Conservation (phyloP, 2,329 filamentous ascomycete genomes). For the Pseudogymnoascus sp. region DNA sequence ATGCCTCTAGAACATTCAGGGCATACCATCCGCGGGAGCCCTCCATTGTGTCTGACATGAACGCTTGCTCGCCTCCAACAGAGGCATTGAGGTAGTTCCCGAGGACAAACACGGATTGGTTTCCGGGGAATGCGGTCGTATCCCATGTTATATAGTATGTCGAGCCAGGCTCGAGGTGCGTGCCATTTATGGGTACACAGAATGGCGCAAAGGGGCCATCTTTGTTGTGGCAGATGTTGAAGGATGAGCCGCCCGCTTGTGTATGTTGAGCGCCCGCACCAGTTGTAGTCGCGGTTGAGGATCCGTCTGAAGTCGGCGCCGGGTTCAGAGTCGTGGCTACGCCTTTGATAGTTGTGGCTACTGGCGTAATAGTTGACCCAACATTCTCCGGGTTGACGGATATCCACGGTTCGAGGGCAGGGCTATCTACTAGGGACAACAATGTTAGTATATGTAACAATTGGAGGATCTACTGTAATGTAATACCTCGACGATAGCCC, state of each 20-base stretch:
- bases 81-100: slow-evolving; percentile 26
- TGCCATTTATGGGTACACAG: slow-evolving; percentile 26
- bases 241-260: slow-evolving; percentile 23
- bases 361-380: slow-evolving; percentile 23
- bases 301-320: slow-evolving; percentile 18
- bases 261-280: slow-evolving; percentile 13
- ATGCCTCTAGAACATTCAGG: not conserved
- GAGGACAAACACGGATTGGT: slow-evolving; percentile 22
- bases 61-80: slow-evolving; percentile 23
- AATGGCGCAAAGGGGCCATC: slow-evolving; percentile 25
- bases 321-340: slow-evolving; percentile 21
- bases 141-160: slow-evolving; percentile 30
- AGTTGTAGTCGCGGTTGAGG: slow-evolving; percentile 13
- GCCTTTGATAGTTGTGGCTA: slow-evolving; percentile 21
- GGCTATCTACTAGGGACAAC: slow-evolving; percentile 4
- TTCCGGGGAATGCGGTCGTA: slow-evolving; percentile 21
- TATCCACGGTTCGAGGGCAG: slow-evolving; percentile 22
- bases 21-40: slow-evolving; percentile 2
- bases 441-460: not conserved
- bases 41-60: slow-evolving; percentile 18
- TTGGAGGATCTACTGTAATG: not conserved
- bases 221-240: slow-evolving; percentile 25
- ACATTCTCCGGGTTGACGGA: slow-evolving; percentile 15
- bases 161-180: slow-evolving; percentile 22
- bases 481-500: not conserved